Conservation (phyloP, 441 rosid genomes). For the Erysimum cheiri region DNA sequence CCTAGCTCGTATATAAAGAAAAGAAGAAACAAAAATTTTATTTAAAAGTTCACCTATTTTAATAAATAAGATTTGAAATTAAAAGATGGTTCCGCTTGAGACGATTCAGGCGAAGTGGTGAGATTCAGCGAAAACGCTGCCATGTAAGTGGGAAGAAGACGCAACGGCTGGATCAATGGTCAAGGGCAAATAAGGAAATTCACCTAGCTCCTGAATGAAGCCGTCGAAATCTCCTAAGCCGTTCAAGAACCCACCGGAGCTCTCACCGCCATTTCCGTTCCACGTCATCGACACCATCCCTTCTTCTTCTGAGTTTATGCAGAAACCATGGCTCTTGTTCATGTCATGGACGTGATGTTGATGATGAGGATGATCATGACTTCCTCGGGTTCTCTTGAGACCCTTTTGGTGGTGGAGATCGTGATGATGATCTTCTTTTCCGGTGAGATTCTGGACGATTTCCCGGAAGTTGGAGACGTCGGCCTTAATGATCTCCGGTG, state of each 20-base stretch:
- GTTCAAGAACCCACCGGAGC: constrained; percentile 58
- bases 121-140: constrained; percentile 30
- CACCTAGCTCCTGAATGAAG: constrained; percentile 61
- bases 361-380: constrained; percentile 1
- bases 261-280: constrained; percentile 31
- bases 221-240: constrained; percentile 68
- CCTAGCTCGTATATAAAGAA: neutral
- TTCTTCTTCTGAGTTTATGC: constrained; percentile 42
- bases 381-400: constrained; percentile 39
- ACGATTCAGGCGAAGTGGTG: constrained; percentile 10
- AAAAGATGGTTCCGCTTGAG: neutral
- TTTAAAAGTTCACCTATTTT: constrained; percentile 18
- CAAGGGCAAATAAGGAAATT: constrained; percentile 58
- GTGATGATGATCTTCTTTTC: constrained; percentile 50
- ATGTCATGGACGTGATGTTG: constrained; percentile 25
- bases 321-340: constrained; percentile 20
- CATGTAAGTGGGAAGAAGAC: constrained; percentile 31
- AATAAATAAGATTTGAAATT: neutral
- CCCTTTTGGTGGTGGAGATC: constrained; percentile 29
- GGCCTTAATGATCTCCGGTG: constrained; percentile 92
- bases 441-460: constrained; percentile 81
- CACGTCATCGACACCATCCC: constrained; percentile 40
- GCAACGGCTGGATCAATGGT: constrained; percentile 31
- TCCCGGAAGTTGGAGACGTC: constrained; percentile 78
- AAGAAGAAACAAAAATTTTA: neutral